phyloP scores from a whole-genome alignment of 2,329 filamentous ascomycete genomes.

The Metarhizium brunneum region DNA sequence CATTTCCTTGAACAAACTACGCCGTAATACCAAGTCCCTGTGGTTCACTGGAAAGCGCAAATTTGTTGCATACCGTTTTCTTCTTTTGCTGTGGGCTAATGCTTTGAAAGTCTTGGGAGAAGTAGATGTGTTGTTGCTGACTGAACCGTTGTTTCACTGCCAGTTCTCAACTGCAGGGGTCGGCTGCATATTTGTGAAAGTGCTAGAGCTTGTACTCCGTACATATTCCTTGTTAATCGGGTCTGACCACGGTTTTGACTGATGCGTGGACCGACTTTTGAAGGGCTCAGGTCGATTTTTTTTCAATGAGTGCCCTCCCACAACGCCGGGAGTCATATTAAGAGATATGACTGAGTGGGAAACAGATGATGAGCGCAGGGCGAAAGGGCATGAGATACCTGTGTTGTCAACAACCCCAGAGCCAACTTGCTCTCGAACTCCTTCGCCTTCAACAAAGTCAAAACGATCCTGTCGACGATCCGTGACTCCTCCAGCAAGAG shows the following conservation, averaged over 20 bases:
- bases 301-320: neutral
- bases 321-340: no score
- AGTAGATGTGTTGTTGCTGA: no score
- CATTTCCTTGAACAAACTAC: neutral
- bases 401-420: slow-evolving; percentile 61
- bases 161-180: slow-evolving; percentile 12
- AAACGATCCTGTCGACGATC: slow-evolving; percentile 53
- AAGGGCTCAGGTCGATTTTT: neutral
- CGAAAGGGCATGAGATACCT: slow-evolving; percentile 41
- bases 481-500: slow-evolving; percentile 49
- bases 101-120: neutral
- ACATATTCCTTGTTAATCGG: slow-evolving; percentile 1
- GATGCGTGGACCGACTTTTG: neutral
- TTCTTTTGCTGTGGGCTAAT: neutral
- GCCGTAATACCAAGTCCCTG: neutral
- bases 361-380: slow-evolving; percentile 51
- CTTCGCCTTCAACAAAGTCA: slow-evolving; percentile 59
- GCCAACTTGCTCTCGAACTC: slow-evolving; percentile 60
- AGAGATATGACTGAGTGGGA: slow-evolving; percentile 46
- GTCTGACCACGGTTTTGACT: neutral
- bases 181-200: slow-evolving; percentile 4
- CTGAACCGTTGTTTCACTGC: neutral
- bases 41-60: neutral
- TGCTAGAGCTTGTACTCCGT: neutral
- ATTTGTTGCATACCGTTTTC: neutral